Percentiles rank a stretch among this genome's conserved stretches.
Conservation (phyloP, 345 rosid species). For the Hirschfeldia incana region DNA sequence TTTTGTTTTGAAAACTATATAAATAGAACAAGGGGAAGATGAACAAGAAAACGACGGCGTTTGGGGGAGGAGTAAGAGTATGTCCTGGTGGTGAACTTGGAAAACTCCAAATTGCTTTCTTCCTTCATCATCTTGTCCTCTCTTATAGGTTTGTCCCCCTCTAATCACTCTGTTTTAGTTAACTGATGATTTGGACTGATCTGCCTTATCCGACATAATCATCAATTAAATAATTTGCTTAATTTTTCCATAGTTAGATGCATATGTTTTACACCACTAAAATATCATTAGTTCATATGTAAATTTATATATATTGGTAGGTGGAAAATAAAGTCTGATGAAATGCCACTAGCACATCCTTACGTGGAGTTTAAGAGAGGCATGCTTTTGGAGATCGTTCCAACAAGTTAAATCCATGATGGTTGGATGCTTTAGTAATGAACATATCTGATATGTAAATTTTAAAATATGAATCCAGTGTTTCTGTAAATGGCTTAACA, state of each 20-base stretch:
- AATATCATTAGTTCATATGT: not conserved
- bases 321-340: slow-evolving; percentile 70
- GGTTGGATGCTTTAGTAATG: too few relatives aligned
- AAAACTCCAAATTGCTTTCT: slow-evolving; percentile 64
- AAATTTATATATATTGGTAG: slow-evolving; percentile 36
- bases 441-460: too few relatives aligned
- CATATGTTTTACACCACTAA: not conserved
- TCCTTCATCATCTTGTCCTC: slow-evolving; percentile 90
- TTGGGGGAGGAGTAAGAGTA: slow-evolving; percentile 82
- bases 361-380: slow-evolving; percentile 72
- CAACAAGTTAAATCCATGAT: slow-evolving; percentile 14
- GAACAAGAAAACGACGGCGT: slow-evolving; percentile 63
- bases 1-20: not conserved
- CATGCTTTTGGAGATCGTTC: slow-evolving; percentile 63
- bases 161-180: not conserved
- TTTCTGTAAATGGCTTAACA: too few relatives aligned
- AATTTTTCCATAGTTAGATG: not conserved
- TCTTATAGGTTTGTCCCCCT: slow-evolving; percentile 52
- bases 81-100: slow-evolving; percentile 93
- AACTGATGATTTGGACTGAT: not conserved
- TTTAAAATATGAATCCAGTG: too few relatives aligned
- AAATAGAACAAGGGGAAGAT: slow-evolving; percentile 57
- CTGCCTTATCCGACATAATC: slow-evolving; percentile 36
- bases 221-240: not conserved
- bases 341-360: slow-evolving; percentile 74